Percentiles rank a stretch among this genome's conserved stretches.
Conservation (phyloP, 805 yeast species). For the Yueomyces sinensis region DNA sequence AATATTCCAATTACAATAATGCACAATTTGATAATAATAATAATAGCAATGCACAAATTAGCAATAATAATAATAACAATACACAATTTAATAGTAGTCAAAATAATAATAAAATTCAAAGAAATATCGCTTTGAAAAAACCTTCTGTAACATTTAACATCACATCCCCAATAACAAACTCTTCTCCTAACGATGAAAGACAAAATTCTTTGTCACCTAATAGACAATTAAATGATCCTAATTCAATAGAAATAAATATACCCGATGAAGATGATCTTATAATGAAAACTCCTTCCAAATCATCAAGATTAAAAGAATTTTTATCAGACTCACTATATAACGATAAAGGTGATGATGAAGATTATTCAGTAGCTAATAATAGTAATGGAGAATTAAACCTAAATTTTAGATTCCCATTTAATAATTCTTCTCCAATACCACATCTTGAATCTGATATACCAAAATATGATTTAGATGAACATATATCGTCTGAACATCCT, state of each 20-base stretch:
- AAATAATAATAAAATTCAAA: no score
- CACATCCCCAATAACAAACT: background rate
- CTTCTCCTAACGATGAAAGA: no score
- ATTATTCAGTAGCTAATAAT: background rate
- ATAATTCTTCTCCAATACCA: background rate
- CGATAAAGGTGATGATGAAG: background rate
- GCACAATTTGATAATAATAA: background rate
- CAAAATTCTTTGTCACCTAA: no score
- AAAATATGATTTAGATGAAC: no score
- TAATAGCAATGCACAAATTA: no score
- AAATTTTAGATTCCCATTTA: slow-evolving; percentile 17
- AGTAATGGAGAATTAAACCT: slow-evolving; percentile 8
- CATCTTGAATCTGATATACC: no score
- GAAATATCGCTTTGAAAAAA: no score
- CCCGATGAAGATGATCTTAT: slow-evolving; percentile 13
- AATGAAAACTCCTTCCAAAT: slow-evolving; percentile 6
- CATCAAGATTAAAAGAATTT: slow-evolving; percentile 11
- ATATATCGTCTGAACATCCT: no score
- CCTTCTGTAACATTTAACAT: no score
- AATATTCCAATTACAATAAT: background rate
- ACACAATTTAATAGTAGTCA: no score
- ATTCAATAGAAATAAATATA: slow-evolving; percentile 16
- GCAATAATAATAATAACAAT: no score
- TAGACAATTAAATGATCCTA: no score
- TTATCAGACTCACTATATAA: slow-evolving; percentile 3